Percentiles rank a stretch among this genome's conserved stretches.
These are phyloP conservation scores for Parastagonospora nodorum DNA, from an alignment of 2,329 filamentous ascomycete species.

Conservation along the genomic window DNA sequence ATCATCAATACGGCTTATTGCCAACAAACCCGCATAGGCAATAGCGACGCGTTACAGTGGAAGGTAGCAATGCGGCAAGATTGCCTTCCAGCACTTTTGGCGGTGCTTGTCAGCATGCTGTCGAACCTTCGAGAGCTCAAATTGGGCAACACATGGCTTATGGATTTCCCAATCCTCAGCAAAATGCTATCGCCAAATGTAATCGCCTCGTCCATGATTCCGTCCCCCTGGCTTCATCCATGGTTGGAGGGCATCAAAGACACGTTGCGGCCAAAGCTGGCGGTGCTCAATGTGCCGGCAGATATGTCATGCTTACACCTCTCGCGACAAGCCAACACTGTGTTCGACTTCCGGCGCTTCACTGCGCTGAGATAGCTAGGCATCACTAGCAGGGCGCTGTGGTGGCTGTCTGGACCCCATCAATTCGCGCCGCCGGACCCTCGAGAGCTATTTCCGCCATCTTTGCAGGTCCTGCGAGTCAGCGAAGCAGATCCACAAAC, in stretches of 20 bases:
- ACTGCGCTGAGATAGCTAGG: constrained; percentile 11
- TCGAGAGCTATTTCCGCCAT: constrained; percentile 10
- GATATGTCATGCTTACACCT: constrained; percentile 10
- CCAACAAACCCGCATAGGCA: neutral
- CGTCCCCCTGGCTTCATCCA: neutral
- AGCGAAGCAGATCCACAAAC: constrained; percentile 12
- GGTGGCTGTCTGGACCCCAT: neutral
- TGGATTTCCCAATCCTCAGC: constrained; percentile 21
- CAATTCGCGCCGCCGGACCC: constrained; percentile 1
- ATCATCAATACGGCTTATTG: too few species aligned
- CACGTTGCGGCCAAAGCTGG: neutral
- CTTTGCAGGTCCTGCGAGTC: constrained; percentile 17
- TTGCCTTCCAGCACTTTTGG: constrained; percentile 12
- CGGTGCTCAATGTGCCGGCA: constrained; percentile 13
- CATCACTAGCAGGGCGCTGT: constrained; percentile 16
- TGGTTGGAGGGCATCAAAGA: neutral
- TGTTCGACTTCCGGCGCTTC: constrained; percentile 16
- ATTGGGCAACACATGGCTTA: constrained; percentile 15
- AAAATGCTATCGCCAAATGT: neutral
- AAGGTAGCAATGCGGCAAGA: constrained; percentile 3
- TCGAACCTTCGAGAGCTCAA: constrained; percentile 16
- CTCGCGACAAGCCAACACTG: neutral
- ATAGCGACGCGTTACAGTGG: constrained; percentile 3
- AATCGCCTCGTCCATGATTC: neutral
- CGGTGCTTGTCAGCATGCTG: constrained; percentile 9